phyloP scores from a whole-genome alignment of 2,329 filamentous ascomycete species.

The Magnaporthiopsis incrustans region DNA sequence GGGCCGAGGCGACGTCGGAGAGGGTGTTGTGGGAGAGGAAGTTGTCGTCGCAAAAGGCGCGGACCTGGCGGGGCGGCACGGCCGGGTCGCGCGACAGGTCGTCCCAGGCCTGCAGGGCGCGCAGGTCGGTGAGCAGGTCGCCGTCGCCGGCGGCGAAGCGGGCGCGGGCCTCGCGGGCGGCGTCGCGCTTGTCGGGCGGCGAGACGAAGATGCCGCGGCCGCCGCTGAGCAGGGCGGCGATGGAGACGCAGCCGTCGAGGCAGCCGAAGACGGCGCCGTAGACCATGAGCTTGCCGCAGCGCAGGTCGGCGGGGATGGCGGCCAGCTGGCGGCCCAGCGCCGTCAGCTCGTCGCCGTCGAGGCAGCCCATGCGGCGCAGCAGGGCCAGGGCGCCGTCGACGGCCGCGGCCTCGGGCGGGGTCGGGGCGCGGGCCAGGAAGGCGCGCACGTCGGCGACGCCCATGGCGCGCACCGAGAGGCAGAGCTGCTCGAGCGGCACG shows the following conservation, averaged over 20 bases:
- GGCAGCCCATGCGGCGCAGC: slow-evolving; percentile 76
- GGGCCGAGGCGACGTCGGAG: slow-evolving; percentile 79
- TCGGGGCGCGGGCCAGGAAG: slow-evolving; percentile 81
- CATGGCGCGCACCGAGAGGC: slow-evolving; percentile 91
- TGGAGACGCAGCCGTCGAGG: slow-evolving; percentile 77
- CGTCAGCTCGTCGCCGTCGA: slow-evolving; percentile 80
- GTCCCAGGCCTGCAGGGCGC: slow-evolving; percentile 77
- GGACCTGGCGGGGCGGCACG: slow-evolving; percentile 53
- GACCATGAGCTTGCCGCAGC: slow-evolving; percentile 90
- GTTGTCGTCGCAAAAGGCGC: slow-evolving; percentile 75
- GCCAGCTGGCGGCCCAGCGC: slow-evolving; percentile 89
- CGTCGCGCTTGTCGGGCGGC: slow-evolving; percentile 73
- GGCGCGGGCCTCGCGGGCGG: slow-evolving; percentile 67
- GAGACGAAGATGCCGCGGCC: slow-evolving; percentile 68
- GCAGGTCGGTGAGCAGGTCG: slow-evolving; percentile 79
- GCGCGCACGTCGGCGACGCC: slow-evolving; percentile 71
- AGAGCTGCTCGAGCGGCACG: slow-evolving; percentile 89
- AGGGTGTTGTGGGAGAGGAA: slow-evolving; percentile 80
- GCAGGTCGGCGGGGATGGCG: slow-evolving; percentile 87
- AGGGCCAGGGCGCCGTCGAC: slow-evolving; percentile 78
- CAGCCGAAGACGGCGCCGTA: slow-evolving; percentile 93
- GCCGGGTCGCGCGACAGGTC: slow-evolving; percentile 49
- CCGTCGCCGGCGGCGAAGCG: slow-evolving; percentile 72
- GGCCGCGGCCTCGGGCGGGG: slow-evolving; percentile 76
- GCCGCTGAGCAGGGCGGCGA: slow-evolving; percentile 85